Percentiles rank a stretch among this genome's conserved stretches.
phyloP scores from a whole-genome alignment of 768 basidiomycete genomes.

The Kwoniella bestiolae region DNA sequence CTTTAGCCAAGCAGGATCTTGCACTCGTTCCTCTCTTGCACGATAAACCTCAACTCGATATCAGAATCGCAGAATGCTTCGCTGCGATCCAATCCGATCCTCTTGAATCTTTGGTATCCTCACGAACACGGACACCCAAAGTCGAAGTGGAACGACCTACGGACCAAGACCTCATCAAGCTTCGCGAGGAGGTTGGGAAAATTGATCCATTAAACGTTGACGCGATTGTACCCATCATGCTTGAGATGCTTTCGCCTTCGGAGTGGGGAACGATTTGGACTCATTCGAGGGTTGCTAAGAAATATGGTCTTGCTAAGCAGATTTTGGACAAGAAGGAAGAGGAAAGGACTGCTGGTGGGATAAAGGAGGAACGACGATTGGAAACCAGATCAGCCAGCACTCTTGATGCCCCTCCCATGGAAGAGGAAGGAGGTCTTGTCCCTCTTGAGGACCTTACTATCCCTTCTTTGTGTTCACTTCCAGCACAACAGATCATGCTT shows the following conservation, averaged over 20 bases:
- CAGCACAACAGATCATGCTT: slow-evolving; percentile 23
- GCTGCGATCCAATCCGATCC: background rate
- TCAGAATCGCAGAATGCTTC: slow-evolving; percentile 30
- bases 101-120: too few species aligned
- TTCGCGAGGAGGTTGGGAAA: slow-evolving; percentile 21
- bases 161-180: slow-evolving; percentile 1
- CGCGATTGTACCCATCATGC: slow-evolving; percentile 25
- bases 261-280: slow-evolving; percentile 16
- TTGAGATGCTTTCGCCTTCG: slow-evolving; percentile 7
- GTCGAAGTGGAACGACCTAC: background rate
- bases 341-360: too few species aligned
- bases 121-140: background rate
- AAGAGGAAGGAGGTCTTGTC: background rate
- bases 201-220: slow-evolving; percentile 37
- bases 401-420: background rate
- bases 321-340: slow-evolving; percentile 1
- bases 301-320: slow-evolving; percentile 29
- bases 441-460: slow-evolving; percentile 12
- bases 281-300: slow-evolving; percentile 15
- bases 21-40: slow-evolving; percentile 32
- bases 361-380: background rate
- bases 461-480: slow-evolving; percentile 13
- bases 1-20: slow-evolving; percentile 31
- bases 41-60: slow-evolving; percentile 24
- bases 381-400: background rate